Conservation (phyloP, 345 rosid species). For the Citrus medica region DNA sequence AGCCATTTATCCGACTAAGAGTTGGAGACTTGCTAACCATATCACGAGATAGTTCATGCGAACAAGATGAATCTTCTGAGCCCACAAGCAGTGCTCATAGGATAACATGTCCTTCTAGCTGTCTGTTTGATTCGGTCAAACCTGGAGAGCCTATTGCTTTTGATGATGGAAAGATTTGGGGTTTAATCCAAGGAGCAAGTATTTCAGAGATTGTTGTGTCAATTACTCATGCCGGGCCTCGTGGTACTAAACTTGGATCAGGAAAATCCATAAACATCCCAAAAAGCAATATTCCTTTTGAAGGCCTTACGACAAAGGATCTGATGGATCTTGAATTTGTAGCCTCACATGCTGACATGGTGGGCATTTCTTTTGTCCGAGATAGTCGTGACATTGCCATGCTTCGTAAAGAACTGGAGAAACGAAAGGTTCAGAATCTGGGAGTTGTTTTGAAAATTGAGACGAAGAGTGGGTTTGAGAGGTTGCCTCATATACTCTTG, state of each 20-base stretch:
- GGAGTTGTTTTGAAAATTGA: constrained; percentile 67
- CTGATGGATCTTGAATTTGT: constrained; percentile 60
- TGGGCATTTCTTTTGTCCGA: constrained; percentile 62
- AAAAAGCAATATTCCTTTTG: constrained; percentile 47
- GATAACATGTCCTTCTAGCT: constrained; percentile 52
- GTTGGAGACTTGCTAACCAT: constrained; percentile 63
- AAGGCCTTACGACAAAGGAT: constrained; percentile 73
- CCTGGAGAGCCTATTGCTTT: constrained; percentile 63
- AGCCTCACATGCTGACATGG: constrained; percentile 65
- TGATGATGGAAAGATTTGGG: constrained; percentile 75
- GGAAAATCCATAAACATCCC: constrained; percentile 73
- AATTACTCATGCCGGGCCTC: constrained; percentile 54
- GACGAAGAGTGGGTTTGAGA: constrained; percentile 54
- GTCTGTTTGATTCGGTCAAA: constrained; percentile 59
- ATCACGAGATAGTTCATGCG: constrained; percentile 33
- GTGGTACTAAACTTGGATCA: constrained; percentile 63
- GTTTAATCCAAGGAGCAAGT: constrained; percentile 52
- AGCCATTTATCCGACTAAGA: constrained; percentile 45
- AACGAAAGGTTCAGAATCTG: constrained; percentile 40
- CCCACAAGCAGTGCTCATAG: constrained; percentile 36
- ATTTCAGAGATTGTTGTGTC: constrained; percentile 55
- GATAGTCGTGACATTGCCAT: constrained; percentile 48
- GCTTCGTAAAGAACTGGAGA: constrained; percentile 53
- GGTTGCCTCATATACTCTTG: constrained; percentile 44
- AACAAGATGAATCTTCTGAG: constrained; percentile 23